Conservation (phyloP, 1,284 basidiomycete genomes). For the Heterobasidion irregulare region DNA sequence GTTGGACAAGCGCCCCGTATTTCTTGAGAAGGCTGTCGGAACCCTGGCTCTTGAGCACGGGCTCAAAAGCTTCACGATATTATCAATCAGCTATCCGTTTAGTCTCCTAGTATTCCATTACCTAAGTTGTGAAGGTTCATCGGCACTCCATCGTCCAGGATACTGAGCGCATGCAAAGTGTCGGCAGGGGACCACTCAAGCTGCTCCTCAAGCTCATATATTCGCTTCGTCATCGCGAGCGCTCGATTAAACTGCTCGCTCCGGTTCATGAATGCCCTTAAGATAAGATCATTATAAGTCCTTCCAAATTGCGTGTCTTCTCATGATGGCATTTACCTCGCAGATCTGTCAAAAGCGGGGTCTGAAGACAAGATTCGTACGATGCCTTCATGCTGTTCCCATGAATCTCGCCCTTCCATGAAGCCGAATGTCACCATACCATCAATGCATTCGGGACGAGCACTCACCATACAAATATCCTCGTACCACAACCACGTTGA, state of each 20-base stretch:
- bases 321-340: slow-evolving; percentile 28
- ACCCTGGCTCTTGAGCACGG: slow-evolving; percentile 56
- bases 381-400: slow-evolving; percentile 40
- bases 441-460: not conserved
- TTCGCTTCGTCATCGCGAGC: slow-evolving; percentile 40
- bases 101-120: not conserved
- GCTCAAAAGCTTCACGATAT: slow-evolving; percentile 46
- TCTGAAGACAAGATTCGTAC: slow-evolving; percentile 45
- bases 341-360: slow-evolving; percentile 55
- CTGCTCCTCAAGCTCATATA: slow-evolving; percentile 46
- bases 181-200: slow-evolving; percentile 47
- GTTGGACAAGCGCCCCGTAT: slow-evolving; percentile 39
- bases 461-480: slow-evolving; percentile 42
- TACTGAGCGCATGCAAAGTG: slow-evolving; percentile 29
- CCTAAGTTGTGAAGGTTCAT: slow-evolving; percentile 49
- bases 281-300: not conserved
- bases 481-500: slow-evolving; percentile 32
- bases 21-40: slow-evolving; percentile 38
- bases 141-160: slow-evolving; percentile 45
- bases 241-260: slow-evolving; percentile 41
- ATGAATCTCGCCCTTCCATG: slow-evolving; percentile 38
- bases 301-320: not conserved
- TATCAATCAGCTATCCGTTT: not conserved
- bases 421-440: not conserved
- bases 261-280: slow-evolving; percentile 44